Evolutionary conservation across 225 moss, liverwort and hornwort species (phyloP).

Genomic region (Takakia lepidozioides): DNA sequence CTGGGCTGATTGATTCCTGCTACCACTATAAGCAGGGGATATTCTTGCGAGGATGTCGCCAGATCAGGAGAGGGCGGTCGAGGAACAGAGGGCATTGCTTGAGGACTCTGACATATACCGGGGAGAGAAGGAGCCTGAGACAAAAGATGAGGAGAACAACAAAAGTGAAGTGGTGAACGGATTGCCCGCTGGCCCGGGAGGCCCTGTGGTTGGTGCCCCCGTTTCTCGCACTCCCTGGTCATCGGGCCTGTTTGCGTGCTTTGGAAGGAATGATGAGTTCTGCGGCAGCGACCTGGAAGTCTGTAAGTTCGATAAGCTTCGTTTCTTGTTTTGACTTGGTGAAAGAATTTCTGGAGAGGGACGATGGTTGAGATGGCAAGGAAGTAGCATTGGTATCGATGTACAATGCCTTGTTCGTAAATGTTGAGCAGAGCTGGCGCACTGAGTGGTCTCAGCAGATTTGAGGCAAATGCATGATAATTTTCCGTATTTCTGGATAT

Average conservation of each 20-base stretch:
- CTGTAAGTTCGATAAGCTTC: slow-evolving; percentile 73
- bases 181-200: slow-evolving; percentile 31
- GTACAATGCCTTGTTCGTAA: too few relatives aligned
- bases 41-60: too few relatives aligned
- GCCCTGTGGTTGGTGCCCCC: slow-evolving; percentile 37
- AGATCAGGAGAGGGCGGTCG: slow-evolving; percentile 38
- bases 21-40: too few relatives aligned
- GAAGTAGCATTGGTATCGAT: too few relatives aligned
- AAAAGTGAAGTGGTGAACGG: slow-evolving; percentile 42
- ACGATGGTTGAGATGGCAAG: too few relatives aligned
- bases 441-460: too few relatives aligned
- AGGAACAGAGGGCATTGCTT: slow-evolving; percentile 51
- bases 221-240: slow-evolving; percentile 60
- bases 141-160: slow-evolving; percentile 33
- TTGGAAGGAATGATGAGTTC: slow-evolving; percentile 68
- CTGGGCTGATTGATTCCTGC: too few relatives aligned
- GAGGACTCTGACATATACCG: slow-evolving; percentile 44
- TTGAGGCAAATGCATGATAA: too few relatives aligned
- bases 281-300: slow-evolving; percentile 87
- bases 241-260: slow-evolving; percentile 55
- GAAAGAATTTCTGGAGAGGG: too few relatives aligned
- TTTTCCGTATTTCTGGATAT: too few relatives aligned
- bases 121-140: slow-evolving; percentile 85
- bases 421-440: too few relatives aligned
- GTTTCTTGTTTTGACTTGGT: too few relatives aligned